A percentile compares a stretch with the other conserved stretches of the same genome.
Conservation (phyloP, 768 basidiomycete genomes). For the Collybia nuda region DNA sequence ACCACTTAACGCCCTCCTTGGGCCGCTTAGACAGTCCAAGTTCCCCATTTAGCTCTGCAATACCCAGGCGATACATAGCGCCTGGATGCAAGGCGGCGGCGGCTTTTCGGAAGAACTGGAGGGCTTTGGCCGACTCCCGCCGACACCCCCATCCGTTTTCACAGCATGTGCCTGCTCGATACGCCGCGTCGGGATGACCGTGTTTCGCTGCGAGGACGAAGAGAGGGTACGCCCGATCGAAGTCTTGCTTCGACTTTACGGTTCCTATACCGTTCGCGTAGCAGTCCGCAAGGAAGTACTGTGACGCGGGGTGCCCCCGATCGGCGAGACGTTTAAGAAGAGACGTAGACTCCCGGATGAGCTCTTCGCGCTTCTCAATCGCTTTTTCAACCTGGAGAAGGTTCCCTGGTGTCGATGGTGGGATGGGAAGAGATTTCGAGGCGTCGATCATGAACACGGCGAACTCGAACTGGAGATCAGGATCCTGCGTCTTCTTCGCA, state of each 20-base stretch:
- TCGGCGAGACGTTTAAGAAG: slow-evolving; percentile 92
- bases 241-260: slow-evolving; percentile 87
- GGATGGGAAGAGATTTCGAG: slow-evolving; percentile 85
- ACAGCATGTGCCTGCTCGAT: slow-evolving; percentile 95
- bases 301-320: slow-evolving; percentile 89
- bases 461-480: slow-evolving; percentile 96
- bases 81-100: slow-evolving; percentile 90
- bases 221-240: slow-evolving; percentile 94
- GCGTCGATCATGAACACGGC: slow-evolving; percentile 99
- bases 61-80: slow-evolving; percentile 95
- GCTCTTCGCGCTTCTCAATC: slow-evolving; percentile 79
- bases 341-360: slow-evolving; percentile 83
- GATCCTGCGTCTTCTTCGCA: slow-evolving; percentile 98
- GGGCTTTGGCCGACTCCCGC: slow-evolving; percentile 86
- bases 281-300: slow-evolving; percentile 98
- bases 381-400: slow-evolving; percentile 81
- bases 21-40: slow-evolving; percentile 83
- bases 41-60: slow-evolving; percentile 95
- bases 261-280: slow-evolving; percentile 99
- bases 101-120: slow-evolving; percentile 93
- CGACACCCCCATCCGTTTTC: slow-evolving; percentile 99
- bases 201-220: slow-evolving; percentile 97
- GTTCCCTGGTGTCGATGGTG: slow-evolving; percentile 66
- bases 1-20: slow-evolving; percentile 98
- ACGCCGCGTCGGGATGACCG: slow-evolving; percentile 92